Base-by-base conservation (phyloP, 164 flowering plant species). In the Piper betle region DNA sequence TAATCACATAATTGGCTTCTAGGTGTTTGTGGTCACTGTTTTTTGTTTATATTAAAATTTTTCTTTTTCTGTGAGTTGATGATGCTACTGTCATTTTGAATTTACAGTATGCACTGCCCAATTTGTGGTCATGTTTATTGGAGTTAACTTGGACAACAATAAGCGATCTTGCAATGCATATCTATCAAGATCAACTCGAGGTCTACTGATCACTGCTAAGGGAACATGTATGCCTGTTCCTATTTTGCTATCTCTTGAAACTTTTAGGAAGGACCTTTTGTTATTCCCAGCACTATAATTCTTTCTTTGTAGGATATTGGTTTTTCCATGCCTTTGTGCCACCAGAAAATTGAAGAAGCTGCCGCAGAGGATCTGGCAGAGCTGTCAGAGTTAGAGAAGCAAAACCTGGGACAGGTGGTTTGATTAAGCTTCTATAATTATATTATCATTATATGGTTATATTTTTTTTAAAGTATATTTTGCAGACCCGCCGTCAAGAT, bases 301-400 rank as follows among this genome's bases (percentile, higher is more conserved):
- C 11, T 55, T 25, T 55, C 38, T 55, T 54, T 17, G 56, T 53
- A 94, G 99, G 96, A 84, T 74, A 72, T 91, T 40, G 70, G 71
- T 71, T 94, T 84, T 71, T 73, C 91, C 40, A 91, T 91, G 97
- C 97, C 99, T 71, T 83, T 88, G 66, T 87, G 94, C 71, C 76
- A 53, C 60, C 78, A 84, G 53, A 75, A 85, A 71, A 80, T 82
- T 39, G 99, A 88, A 66, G 79, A 91, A 73, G 81, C 73, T 53
- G 73, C 82, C 60, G 70, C 79, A 52, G 97, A 94, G 70, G 99
- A 88, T 69, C 77, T 94, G 58, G 84, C 82, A 58, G 96, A 87
- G 74, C 93, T 94, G n/a, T 82, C 88, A 52, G 96, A 94, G 75
- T 84, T 94, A 57, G 96, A 86, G 80, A 94, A 84, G 68, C 71